Conservation (phyloP, 805 yeast species). For the Yarrowia yakushimensis region DNA sequence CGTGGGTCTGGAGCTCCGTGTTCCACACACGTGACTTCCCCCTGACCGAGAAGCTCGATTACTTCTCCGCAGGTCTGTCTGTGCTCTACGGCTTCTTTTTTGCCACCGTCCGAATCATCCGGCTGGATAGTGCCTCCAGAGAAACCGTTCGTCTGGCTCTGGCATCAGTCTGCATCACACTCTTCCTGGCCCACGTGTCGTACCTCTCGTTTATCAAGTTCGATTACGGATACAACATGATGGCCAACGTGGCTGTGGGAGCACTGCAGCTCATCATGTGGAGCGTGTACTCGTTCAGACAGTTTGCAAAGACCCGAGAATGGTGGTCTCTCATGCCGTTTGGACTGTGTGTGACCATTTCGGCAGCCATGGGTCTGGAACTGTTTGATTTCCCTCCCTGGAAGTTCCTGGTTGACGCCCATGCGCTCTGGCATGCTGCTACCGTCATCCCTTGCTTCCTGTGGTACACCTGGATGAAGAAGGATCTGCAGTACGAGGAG, state of each 20-base stretch:
- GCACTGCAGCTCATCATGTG: slow-evolving; percentile 63
- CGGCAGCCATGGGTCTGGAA: slow-evolving; percentile 82
- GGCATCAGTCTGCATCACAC: slow-evolving; percentile 43
- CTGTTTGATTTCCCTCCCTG: slow-evolving; percentile 83
- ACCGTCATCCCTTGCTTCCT: slow-evolving; percentile 77
- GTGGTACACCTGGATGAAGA: slow-evolving; percentile 56
- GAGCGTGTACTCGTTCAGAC: slow-evolving; percentile 40
- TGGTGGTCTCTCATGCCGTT: slow-evolving; percentile 52
- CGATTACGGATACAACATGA: slow-evolving; percentile 93
- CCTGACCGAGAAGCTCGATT: slow-evolving; percentile 80
- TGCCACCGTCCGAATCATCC: slow-evolving; percentile 56
- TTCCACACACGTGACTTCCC: slow-evolving; percentile 84
- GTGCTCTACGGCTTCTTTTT: slow-evolving; percentile 77
- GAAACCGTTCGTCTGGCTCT: slow-evolving; percentile 39
- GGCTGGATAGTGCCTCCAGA: slow-evolving; percentile 47
- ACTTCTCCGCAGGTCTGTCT: slow-evolving; percentile 88
- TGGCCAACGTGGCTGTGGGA: slow-evolving; percentile 78
- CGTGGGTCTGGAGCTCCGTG: slow-evolving; percentile 83
- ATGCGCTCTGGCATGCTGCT: slow-evolving; percentile 87
- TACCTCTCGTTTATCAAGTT: slow-evolving; percentile 64
- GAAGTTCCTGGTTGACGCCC: slow-evolving; percentile 75
- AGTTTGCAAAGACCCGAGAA: slow-evolving; percentile 30
- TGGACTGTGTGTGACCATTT: slow-evolving; percentile 49
- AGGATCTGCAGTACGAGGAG: slow-evolving; percentile 33
- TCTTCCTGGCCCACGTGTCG: slow-evolving; percentile 62